Evolutionary conservation across 1,139 yeast genomes (phyloP).

Genomic region (Saccharomyces hybrid): DNA sequence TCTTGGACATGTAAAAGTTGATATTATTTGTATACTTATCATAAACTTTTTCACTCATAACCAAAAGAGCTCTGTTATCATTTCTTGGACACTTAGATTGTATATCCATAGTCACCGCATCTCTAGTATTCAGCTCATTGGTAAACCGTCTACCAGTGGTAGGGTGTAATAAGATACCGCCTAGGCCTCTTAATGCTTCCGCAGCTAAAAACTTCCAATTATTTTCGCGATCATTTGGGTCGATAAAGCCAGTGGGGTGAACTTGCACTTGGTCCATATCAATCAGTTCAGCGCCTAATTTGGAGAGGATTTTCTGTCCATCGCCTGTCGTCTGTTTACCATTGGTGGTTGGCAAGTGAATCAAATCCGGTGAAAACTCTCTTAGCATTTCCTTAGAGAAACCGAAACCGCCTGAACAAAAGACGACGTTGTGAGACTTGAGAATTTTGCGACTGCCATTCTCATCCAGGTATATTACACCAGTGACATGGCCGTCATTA

Average conservation of each 20-base stretch:
- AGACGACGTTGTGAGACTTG: constrained; percentile 42
- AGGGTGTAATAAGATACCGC: constrained; percentile 59
- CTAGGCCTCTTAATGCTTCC: constrained; percentile 71
- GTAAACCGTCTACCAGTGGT: constrained; percentile 56
- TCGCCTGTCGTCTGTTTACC: constrained; percentile 73
- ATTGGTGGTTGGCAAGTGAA: constrained; percentile 62
- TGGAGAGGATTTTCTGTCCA: constrained; percentile 56
- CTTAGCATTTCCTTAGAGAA: constrained; percentile 41
- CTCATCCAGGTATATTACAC: constrained; percentile 44
- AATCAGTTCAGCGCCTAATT: constrained; percentile 53
- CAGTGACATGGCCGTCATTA: constrained; percentile 34
- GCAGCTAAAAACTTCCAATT: constrained; percentile 69
- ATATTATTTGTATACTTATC: constrained; percentile 40
- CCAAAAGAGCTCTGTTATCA: constrained; percentile 37
- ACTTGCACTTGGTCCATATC: constrained; percentile 76
- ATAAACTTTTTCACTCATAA: constrained; percentile 34
- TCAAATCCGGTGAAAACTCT: constrained; percentile 58
- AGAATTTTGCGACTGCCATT: constrained; percentile 24
- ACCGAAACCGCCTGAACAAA: constrained; percentile 72
- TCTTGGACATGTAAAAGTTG: constrained; percentile 59
- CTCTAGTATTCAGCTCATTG: constrained; percentile 66
- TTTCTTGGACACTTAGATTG: constrained; percentile 29
- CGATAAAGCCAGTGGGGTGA: constrained; percentile 82
- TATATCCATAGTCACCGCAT: constrained; percentile 51
- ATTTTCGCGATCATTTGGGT: constrained; percentile 45